Evolutionary conservation across 2,329 filamentous ascomycete species (phyloP).

Genomic region (Albophoma yamanashiensis): DNA sequence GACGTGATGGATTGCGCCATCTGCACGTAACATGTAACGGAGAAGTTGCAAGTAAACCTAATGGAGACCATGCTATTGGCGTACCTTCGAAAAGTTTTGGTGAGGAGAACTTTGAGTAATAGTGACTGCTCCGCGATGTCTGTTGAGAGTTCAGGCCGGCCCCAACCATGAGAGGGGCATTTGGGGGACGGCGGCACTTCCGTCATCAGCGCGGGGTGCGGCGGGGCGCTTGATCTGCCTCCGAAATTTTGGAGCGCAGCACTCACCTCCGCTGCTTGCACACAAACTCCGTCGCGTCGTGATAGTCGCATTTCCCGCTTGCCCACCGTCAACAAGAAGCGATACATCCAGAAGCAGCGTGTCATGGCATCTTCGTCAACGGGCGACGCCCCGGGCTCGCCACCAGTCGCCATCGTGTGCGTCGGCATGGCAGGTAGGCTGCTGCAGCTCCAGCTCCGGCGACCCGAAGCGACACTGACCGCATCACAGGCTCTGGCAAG

Average conservation of each 20-base stretch:
- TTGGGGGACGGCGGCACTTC: too few species aligned
- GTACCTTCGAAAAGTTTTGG: not conserved
- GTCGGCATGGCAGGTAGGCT: conserved; percentile 82
- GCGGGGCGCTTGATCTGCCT: not conserved
- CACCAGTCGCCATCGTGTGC: conserved; percentile 59
- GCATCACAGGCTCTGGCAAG: conserved; percentile 69
- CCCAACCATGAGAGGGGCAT: too few species aligned
- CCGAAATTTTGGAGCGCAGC: not conserved
- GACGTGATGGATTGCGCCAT: not conserved
- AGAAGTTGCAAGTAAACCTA: not conserved
- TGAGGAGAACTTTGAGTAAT: not conserved
- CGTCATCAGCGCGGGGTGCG: not conserved
- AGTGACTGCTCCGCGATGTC: not conserved
- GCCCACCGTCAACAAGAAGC: not conserved
- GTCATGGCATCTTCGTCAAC: conserved; percentile 23
- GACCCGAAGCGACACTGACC: not conserved
- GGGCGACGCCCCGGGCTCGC: conserved; percentile 11
- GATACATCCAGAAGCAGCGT: not conserved
- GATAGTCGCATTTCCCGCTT: not conserved
- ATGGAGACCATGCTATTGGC: too few species aligned
- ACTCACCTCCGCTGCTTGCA: not conserved
- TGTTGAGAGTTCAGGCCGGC: too few species aligned
- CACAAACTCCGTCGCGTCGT: not conserved
- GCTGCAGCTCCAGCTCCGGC: not conserved
- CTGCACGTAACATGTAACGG: not conserved